Base-by-base conservation (phyloP, 805 yeast species). In the Metschnikowia baotianmanensis region DNA sequence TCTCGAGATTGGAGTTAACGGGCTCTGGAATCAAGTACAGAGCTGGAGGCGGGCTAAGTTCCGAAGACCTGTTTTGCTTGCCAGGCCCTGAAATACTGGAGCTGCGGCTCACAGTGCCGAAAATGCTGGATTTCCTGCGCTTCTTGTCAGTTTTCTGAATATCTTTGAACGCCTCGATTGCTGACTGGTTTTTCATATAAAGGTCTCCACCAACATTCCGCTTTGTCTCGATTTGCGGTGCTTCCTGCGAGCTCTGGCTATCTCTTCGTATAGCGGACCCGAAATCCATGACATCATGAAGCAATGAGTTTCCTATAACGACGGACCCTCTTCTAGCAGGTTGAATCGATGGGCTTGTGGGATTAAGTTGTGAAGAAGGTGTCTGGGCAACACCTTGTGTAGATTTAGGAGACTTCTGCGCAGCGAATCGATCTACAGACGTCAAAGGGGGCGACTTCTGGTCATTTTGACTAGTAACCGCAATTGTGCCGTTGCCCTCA, bases 171-270 rank as follows among this genome's bases (percentile, higher is more conserved):
- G 73, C 62, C 30, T 70, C 74, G 10, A 68, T 67, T 1, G 59
- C 61, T 1, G 71, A 59, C 45, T 70, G 74, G 45, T 69, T 70
- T 37, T 55, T 59, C 46, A 70, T 47, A 53, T 70, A 70, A 27
- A 70, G 54, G 43, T 70, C 74, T 10, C 75, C 75, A 2, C 65
- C 73, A 6, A 69, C 75, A 43, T 70, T 69, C 31, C 74, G 48
- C 46, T 68, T 69, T 2, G 75, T 70, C 48, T 70, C 75, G 22
- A 70, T 59, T 50, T 65, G 71, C 3, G 70, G 69, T 1, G 74
- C 74, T 44, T 67, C 72, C 20, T n/a, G 50, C 12, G 50, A 48
- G 4, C 54, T 50, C 4, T 46, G 34, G 30, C 61, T 57, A 5
- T 56, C 58, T n/a, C 52, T 45, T 5, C 61, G 42, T n/a, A 48